These are phyloP conservation scores for Sanguinoderma infundibulare DNA, from an alignment of 1,284 basidiomycete species.

Conservation along the genomic window DNA sequence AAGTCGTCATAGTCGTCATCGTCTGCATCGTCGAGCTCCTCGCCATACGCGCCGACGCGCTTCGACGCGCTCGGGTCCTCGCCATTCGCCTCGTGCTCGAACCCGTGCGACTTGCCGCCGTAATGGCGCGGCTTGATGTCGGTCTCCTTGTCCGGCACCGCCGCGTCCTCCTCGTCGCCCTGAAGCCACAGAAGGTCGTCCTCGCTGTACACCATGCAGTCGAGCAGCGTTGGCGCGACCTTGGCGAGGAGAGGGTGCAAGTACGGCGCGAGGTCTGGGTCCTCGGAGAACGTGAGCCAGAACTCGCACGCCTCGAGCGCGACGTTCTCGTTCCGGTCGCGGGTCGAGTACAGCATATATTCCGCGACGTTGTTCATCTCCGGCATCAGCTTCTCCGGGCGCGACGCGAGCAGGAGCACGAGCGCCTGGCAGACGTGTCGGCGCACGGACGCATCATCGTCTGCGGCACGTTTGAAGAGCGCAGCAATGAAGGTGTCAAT, in stretches of 20 bases:
- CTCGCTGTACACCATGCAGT: conserved; percentile 98
- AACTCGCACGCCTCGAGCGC: conserved; percentile 99
- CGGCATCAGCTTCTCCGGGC: conserved; percentile 96
- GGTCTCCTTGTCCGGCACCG: conserved; percentile 89
- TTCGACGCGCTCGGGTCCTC: conserved; percentile 49
- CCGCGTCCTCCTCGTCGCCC: conserved; percentile 89
- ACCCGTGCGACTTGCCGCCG: conserved; percentile 81
- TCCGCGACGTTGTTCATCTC: conserved; percentile 96
- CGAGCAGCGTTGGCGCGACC: conserved; percentile 91
- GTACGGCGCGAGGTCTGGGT: conserved; percentile 83
- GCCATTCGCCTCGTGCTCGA: conserved; percentile 73
- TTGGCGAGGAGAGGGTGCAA: conserved; percentile 86
- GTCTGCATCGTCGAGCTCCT: conserved; percentile 68
- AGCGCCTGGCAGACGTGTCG: conserved; percentile 97
- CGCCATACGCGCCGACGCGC: conserved; percentile 69
- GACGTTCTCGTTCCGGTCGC: conserved; percentile 94
- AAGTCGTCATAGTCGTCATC: conserved; percentile 89
- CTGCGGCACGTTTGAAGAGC: conserved; percentile 93
- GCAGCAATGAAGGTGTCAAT: conserved; percentile 93
- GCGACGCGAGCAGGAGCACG: conserved; percentile 89
- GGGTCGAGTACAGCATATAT: conserved; percentile 98
- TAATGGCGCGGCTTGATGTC: conserved; percentile 98
- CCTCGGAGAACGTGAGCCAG: conserved; percentile 99
- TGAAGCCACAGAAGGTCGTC: conserved; percentile 96
- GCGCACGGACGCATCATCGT: conserved; percentile 91